Evolutionary conservation across 495 filamentous ascomycete genomes (phyloP).

Genomic region (Cercophora scortea): DNA sequence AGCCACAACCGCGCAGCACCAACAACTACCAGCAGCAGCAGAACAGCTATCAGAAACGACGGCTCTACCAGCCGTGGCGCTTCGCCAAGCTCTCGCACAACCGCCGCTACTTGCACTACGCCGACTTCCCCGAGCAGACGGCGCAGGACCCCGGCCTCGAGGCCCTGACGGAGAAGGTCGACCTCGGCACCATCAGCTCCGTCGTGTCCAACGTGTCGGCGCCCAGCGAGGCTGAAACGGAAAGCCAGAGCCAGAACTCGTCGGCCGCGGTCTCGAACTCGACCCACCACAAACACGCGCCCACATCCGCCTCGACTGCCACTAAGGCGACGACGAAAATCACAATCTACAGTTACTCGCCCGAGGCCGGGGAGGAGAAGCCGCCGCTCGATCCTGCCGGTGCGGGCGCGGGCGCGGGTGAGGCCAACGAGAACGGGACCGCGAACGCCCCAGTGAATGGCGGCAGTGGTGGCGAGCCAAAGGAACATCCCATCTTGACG

Average conservation of each 20-base stretch:
- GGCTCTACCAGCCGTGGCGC: constrained; percentile 52
- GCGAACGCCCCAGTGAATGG: neutral
- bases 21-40: constrained; percentile 21
- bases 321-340: constrained; percentile 69
- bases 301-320: constrained; percentile 19
- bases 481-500: constrained; percentile 59
- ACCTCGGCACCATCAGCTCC: constrained; percentile 80
- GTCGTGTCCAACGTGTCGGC: constrained; percentile 89
- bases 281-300: constrained; percentile 18
- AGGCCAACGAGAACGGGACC: constrained; percentile 17
- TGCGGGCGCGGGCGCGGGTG: too few species aligned
- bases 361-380: too few species aligned
- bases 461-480: constrained; percentile 23
- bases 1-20: constrained; percentile 33
- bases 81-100: constrained; percentile 90
- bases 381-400: too few species aligned
- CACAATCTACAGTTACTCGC: constrained; percentile 69
- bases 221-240: constrained; percentile 36
- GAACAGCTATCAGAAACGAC: constrained; percentile 21
- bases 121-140: constrained; percentile 66
- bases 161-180: constrained; percentile 71
- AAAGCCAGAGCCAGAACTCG: constrained; percentile 2
- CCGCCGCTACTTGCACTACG: constrained; percentile 81
- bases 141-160: constrained; percentile 65
- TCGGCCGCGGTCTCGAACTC: constrained; percentile 10